phyloP scores from a whole-genome alignment of 1,139 yeast genomes.

The Debaryomycetaceae sp. region DNA sequence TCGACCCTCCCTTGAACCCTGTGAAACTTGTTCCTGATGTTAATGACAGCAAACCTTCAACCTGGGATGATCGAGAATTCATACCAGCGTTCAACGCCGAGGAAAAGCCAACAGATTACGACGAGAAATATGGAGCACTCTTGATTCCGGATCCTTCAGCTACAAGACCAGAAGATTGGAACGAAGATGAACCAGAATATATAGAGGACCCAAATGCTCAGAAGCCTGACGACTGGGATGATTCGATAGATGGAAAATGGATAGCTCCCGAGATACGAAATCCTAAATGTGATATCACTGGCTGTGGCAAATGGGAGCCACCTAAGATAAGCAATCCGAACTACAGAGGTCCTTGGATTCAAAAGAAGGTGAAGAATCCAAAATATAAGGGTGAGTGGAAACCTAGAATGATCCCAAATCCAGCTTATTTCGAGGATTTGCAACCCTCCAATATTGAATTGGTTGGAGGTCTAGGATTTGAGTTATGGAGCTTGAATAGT shows the following conservation, averaged over 20 bases:
- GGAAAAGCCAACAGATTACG: slow-evolving; percentile 79
- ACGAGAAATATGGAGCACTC: slow-evolving; percentile 54
- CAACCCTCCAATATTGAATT: slow-evolving; percentile 61
- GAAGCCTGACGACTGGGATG: slow-evolving; percentile 83
- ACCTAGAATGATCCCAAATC: slow-evolving; percentile 67
- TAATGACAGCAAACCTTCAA: slow-evolving; percentile 63
- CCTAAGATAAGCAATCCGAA: slow-evolving; percentile 65
- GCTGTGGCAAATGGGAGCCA: slow-evolving; percentile 69
- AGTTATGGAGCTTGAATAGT: slow-evolving; percentile 83
- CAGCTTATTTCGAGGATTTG: slow-evolving; percentile 58
- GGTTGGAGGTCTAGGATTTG: slow-evolving; percentile 83
- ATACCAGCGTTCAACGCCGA: slow-evolving; percentile 66
- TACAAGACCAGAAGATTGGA: slow-evolving; percentile 65
- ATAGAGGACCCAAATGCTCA: slow-evolving; percentile 64
- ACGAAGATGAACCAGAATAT: slow-evolving; percentile 15
- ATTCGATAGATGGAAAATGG: slow-evolving; percentile 86
- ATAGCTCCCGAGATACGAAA: slow-evolving; percentile 63
- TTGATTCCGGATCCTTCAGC: slow-evolving; percentile 66
- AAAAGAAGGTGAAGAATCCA: slow-evolving; percentile 68
- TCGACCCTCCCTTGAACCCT: slow-evolving; percentile 64
- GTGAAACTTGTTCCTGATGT: slow-evolving; percentile 60
- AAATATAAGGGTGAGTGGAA: slow-evolving; percentile 75
- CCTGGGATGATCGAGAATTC: slow-evolving; percentile 68
- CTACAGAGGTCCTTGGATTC: slow-evolving; percentile 76
- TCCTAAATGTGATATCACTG: slow-evolving; percentile 65